phyloP scores from a whole-genome alignment of 2,329 filamentous ascomycete species.

The Diaporthe batatas region DNA sequence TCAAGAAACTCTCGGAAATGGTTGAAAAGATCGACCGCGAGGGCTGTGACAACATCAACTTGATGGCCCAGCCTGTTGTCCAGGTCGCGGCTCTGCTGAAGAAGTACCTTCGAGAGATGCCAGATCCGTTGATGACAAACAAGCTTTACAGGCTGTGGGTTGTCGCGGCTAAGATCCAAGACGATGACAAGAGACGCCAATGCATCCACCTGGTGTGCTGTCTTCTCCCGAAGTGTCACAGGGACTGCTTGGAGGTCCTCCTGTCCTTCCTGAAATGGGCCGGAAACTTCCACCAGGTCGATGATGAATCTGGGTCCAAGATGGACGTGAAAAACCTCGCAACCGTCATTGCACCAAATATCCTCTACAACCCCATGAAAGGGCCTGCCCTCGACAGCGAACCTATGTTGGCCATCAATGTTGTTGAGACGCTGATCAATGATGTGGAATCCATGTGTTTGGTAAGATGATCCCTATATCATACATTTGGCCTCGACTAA shows the following conservation, averaged over 20 bases:
- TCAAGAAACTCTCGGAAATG: slow-evolving; percentile 90
- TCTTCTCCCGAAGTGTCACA: slow-evolving; percentile 89
- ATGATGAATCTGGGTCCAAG: slow-evolving; percentile 96
- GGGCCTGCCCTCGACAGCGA: slow-evolving; percentile 81
- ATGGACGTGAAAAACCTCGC: slow-evolving; percentile 99
- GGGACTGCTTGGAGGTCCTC: slow-evolving; percentile 93
- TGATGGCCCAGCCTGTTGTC: slow-evolving; percentile 90
- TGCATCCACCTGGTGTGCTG: slow-evolving; percentile 93
- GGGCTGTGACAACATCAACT: slow-evolving; percentile 86
- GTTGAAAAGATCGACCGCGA: slow-evolving; percentile 88
- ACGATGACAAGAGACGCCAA: slow-evolving; percentile 84
- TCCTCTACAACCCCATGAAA: slow-evolving; percentile 80
- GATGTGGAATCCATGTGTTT: slow-evolving; percentile 98
- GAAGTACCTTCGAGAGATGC: slow-evolving; percentile 93
- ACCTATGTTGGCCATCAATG: slow-evolving; percentile 93
- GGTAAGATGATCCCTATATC: slow-evolving; percentile 69
- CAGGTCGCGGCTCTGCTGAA: slow-evolving; percentile 95
- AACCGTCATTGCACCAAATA: slow-evolving; percentile 97
- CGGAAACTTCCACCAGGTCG: slow-evolving; percentile 95
- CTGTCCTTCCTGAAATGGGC: slow-evolving; percentile 98
- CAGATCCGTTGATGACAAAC: slow-evolving; percentile 93
- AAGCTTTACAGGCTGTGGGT: slow-evolving; percentile 95
- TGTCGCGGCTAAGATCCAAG: slow-evolving; percentile 86
- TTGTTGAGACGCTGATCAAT: slow-evolving; percentile 90
- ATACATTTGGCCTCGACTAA: slow-evolving; percentile 44